Conservation (phyloP, 2,329 filamentous ascomycete genomes). For the Esteya vermicola region DNA sequence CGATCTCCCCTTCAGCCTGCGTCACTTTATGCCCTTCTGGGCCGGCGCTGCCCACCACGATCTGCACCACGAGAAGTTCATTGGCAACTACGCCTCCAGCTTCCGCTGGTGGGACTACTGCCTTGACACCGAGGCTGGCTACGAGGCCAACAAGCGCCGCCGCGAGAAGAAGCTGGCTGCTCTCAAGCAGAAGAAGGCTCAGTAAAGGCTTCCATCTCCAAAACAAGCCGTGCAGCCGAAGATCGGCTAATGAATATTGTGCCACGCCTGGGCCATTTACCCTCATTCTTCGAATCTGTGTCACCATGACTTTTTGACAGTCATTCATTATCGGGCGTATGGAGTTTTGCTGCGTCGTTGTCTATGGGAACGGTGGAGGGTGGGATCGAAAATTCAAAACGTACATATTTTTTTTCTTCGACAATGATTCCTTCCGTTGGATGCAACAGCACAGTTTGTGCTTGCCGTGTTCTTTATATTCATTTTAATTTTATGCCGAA, state of each 20-base stretch:
- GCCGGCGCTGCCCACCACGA: constrained; percentile 95
- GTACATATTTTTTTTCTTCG: constrained; percentile 2
- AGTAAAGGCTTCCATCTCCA: constrained; percentile 27
- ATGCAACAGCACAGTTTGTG: too few relatives aligned
- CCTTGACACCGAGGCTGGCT: constrained; percentile 84
- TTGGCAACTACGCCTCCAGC: constrained; percentile 94
- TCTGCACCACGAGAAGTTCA: constrained; percentile 93
- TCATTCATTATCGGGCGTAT: not conserved
- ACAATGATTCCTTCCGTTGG: too few relatives aligned
- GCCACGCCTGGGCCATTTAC: too few relatives aligned
- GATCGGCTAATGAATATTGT: too few relatives aligned
- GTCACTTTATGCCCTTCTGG: constrained; percentile 91
- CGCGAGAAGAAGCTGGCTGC: constrained; percentile 61
- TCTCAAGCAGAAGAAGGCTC: constrained; percentile 52
- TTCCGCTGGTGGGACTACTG: constrained; percentile 98
- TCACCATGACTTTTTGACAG: too few relatives aligned
- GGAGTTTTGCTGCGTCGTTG: constrained; percentile 1
- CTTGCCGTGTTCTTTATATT: too few relatives aligned
- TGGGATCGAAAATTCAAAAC: not conserved
- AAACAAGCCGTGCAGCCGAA: too few relatives aligned
- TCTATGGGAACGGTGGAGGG: too few relatives aligned
- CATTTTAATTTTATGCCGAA: too few relatives aligned
- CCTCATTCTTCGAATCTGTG: too few relatives aligned
- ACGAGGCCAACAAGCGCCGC: constrained; percentile 72
- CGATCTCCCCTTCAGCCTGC: constrained; percentile 94